phyloP scores from a whole-genome alignment of 2,329 filamentous ascomycete species.

The Verticillium isaacii region DNA sequence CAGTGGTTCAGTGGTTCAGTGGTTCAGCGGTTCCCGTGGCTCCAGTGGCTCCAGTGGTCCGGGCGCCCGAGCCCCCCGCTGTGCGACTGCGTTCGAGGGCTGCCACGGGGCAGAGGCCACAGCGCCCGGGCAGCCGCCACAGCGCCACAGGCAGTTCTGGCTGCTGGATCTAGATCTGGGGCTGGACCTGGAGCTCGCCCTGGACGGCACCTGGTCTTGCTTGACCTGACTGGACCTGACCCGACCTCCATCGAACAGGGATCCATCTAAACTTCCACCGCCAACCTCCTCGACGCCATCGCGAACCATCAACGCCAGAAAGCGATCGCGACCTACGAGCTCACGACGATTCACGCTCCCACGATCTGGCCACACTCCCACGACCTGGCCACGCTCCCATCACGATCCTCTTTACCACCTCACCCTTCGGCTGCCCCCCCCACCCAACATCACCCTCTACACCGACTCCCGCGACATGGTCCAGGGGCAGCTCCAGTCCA shows the following conservation, averaged over 20 bases:
- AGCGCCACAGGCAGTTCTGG: background rate
- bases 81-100: background rate
- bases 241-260: background rate
- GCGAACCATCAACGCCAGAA: background rate
- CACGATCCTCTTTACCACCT: background rate
- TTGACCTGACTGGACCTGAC: too few relatives aligned
- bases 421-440: too few relatives aligned
- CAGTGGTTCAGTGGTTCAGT: too few relatives aligned
- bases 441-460: background rate
- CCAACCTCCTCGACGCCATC: background rate
- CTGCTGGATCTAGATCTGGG: too few relatives aligned
- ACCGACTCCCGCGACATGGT: constrained; percentile 2
- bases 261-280: background rate
- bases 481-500: background rate
- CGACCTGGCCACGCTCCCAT: background rate
- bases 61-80: background rate
- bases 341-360: background rate
- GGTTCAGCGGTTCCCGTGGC: background rate
- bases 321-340: background rate
- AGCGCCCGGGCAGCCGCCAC: background rate
- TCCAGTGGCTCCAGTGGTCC: background rate
- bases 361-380: background rate
- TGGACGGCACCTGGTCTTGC: background rate
- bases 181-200: too few relatives aligned
- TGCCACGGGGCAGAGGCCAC: background rate